Evolutionary conservation across 2,329 filamentous ascomycete species (phyloP).

Genomic region (Fusarium sp.): DNA sequence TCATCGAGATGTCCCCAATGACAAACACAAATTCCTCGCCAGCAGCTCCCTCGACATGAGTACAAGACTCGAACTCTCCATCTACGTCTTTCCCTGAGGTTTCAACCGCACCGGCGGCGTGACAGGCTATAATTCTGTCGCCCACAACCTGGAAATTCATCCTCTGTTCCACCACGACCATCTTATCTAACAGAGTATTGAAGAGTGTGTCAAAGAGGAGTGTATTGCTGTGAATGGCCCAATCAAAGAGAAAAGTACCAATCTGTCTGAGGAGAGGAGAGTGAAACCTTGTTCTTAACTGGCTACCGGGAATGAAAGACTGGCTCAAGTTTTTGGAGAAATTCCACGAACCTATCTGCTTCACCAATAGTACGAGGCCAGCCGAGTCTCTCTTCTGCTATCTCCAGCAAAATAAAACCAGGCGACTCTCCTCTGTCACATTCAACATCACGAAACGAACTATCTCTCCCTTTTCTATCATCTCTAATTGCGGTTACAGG

Average conservation of each 20-base stretch:
- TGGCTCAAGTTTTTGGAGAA: background rate
- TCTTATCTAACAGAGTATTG: slow-evolving; percentile 21
- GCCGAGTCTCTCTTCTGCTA: background rate
- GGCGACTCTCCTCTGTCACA: background rate
- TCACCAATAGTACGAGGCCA: background rate
- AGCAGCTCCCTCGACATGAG: slow-evolving; percentile 23
- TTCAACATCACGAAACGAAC: too few species aligned
- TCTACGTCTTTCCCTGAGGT: slow-evolving; percentile 24
- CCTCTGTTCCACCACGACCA: slow-evolving; percentile 22
- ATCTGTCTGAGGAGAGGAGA: slow-evolving; percentile 1
- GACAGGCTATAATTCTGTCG: background rate
- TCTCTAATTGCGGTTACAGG: background rate
- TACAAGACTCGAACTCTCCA: slow-evolving; percentile 14
- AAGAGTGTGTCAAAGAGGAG: slow-evolving; percentile 25
- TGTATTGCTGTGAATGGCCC: slow-evolving; percentile 30
- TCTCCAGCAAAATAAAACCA: too few species aligned
- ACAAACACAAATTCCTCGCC: background rate
- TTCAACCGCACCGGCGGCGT: slow-evolving; percentile 14
- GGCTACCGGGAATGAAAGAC: background rate
- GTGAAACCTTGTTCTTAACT: background rate
- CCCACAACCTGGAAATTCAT: slow-evolving; percentile 22
- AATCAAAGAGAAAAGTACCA: slow-evolving; percentile 32
- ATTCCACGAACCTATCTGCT: background rate
- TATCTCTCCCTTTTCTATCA: background rate
- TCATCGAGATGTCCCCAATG: slow-evolving; percentile 1